Evolutionary conservation across 2,329 filamentous ascomycete genomes (phyloP), one percentile per base, ranked within the genome.

Genomic region (Saccharata proteae): DNA sequence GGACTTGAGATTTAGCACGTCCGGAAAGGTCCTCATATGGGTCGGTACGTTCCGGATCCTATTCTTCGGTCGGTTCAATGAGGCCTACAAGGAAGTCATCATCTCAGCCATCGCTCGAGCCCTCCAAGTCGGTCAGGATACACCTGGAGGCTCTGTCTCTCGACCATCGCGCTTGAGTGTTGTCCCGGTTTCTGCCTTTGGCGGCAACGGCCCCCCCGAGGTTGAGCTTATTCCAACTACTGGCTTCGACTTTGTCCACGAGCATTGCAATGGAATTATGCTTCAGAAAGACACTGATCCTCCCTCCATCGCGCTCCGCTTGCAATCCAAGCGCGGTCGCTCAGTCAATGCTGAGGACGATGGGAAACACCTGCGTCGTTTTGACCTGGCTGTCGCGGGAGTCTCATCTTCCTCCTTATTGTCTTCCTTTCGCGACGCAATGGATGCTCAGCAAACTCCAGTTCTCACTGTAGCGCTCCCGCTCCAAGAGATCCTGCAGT

Each of bases 131-230:
- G 32, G 22, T 11, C 32, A 18, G 16, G 22, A 21, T n/a, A 21
- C 19, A 7, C 7, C 7, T n/a, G 7, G 7, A 7, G 19, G n/a
- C 19, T 7, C 19, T n/a, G 19, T n/a, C 19, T 7, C 7, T 21
- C 4, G 27, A 14, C 34, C 36, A n/a, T 54, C 51, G 21, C 43
- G 50, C 36, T 54, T 49, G 33, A 47, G 49, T 30, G 47, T 54
- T 42, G 48, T 55, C 13, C 45, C 44, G 31, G 46, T 51, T 16
- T 29, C 38, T 20, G 27, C 29, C 20, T 32, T 32, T 7, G 31
- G 31, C n/a, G 23, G 32, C 21, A 17, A 29, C 9, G 26, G 14
- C 6, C 6, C 7, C 8, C 12, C 12, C 3, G 29, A 36, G 10
- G 27, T 41, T 13, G 18, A 36, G 35, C 43, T 54, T 31, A 32